Base-by-base conservation (phyloP, 2,329 filamentous ascomycete species). In the Exophiala sideris region DNA sequence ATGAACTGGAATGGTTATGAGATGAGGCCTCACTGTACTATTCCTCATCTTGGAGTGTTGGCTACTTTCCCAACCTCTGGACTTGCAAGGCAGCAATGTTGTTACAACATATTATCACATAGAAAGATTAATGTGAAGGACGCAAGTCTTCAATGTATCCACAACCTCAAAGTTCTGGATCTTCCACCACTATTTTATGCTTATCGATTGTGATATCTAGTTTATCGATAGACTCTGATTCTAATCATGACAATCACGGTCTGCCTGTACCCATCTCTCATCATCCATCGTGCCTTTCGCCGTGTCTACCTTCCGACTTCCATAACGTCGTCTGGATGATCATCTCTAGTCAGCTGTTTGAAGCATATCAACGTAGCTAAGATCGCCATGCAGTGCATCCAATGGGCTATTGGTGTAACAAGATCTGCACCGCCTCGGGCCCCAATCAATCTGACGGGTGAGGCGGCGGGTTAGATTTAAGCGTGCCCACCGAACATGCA, bases 361-460 rank as follows among this genome's bases (percentile, higher is more conserved):
- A 20, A 16, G 39, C n/a, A 20, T 20, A 18, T 18, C 11, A 8
- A 12, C 35, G 35, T 38, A 12, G 35, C 10, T 38, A 32, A 46
- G 50, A 52, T 52, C 50, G 49, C 42, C 49, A 32, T 41, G 39
- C 50, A 48, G 20, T 47, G 54, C 54, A 40, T n/a, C 54, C 54
- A 57, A 57, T 53, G 33, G 46, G 45, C 9, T 16, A 12, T 18
- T 18, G 16, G 24, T 9, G 3, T 10, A 18, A 33, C 18, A 42
- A 33, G 48, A 55, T 55, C 47, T 45, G 47, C 49, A 59, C 56
- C 33, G 56, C 52, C 40, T 38, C 41, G 35, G 35, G 34, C 52
- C 36, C 55, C 56, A 58, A 58, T 58, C 51, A 58, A 56, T 36
- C 21, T 53, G 48, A 54, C 57, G 50, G 47, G 35, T 51, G 50